Percentiles rank a stretch among this genome's conserved stretches.
Evolutionary conservation across 345 rosid genomes (phyloP).

Genomic region (Lumnitzera littorea): DNA sequence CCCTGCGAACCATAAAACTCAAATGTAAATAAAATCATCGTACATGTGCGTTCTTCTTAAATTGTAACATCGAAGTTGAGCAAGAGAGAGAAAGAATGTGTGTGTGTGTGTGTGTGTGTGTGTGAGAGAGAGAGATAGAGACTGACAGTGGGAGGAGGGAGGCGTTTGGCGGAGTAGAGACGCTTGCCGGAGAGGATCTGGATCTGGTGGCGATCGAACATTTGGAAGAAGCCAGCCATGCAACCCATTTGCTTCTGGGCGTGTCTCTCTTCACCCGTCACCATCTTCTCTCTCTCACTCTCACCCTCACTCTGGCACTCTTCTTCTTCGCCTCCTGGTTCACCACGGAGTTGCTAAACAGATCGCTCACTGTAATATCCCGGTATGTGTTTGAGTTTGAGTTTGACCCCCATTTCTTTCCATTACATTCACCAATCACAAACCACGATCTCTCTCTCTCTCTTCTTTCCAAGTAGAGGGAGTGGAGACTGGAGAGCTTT

Average conservation of each 20-base stretch:
- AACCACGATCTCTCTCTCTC: background rate
- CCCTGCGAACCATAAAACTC: too few species aligned
- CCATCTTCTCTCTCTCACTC: conserved; percentile 15
- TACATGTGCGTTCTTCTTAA: conserved; percentile 14
- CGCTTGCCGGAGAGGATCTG: conserved; percentile 62
- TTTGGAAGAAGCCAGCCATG: conserved; percentile 95
- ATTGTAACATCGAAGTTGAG: conserved; percentile 23
- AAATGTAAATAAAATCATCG: too few species aligned
- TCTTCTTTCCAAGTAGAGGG: background rate
- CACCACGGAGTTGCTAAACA: too few species aligned
- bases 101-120: too few species aligned
- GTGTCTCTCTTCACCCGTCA: conserved; percentile 53
- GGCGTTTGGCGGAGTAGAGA: conserved; percentile 49
- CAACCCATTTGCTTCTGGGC: conserved; percentile 79
- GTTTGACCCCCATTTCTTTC: conserved; percentile 14
- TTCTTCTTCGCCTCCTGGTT: background rate
- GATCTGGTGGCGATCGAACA: conserved; percentile 77
- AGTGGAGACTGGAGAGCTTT: too few species aligned
- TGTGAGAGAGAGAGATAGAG: background rate
- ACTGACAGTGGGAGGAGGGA: conserved; percentile 37
- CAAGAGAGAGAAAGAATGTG: background rate
- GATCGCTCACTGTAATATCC: too few species aligned
- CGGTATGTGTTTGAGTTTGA: background rate
- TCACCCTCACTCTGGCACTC: background rate
- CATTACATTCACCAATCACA: background rate